Evolutionary conservation across 768 basidiomycete genomes (phyloP), one percentile per base, ranked within the genome.

Genomic region (Pisolithus orientalis): DNA sequence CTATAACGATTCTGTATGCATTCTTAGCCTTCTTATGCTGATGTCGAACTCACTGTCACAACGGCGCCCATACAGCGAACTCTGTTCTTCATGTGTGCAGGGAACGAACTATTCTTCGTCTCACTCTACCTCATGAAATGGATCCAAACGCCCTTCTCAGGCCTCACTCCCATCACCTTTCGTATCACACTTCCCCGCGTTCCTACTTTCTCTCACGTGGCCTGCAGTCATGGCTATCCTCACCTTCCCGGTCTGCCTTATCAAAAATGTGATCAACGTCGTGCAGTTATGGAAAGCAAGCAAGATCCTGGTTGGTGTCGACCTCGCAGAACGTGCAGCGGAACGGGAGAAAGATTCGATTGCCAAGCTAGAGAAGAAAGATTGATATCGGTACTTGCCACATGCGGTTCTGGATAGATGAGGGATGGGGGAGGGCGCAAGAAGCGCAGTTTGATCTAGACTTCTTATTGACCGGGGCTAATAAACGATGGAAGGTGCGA

Each of bases 271-370:
- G 52, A 91, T 99, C 75, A 96, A 97, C 67, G 68, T 89, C 32
- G 94, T 99, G 6, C 96, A 99, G 69, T 81, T 97, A 53, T 97
- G 94, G 94, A 99, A 99, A 68, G 95, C 96, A 27, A 87, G 89
- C 34, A 93, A 93, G 71, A 91, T 93, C 51, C 78, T 96, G 14
- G 94, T 96, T 13, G 93, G 94, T 0, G 89, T 96, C 10, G 94
- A 96, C 64, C 72, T 96, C 44, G 90, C 89, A 42, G 92, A 94
- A 69, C 74, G 94, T 58, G 83, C 84, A 38, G 77, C 79, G 51
- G 85, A 79, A 17, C 72, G 84, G 51, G 72, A 78, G 52, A 65
- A 56, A 52, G 46, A 47, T 0, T 34, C 34, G 25, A 9, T 5
- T 24, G 13, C 46, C 34, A 37, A 57, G 25, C 65, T 45, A 25